phyloP scores from a whole-genome alignment of 2,329 filamentous ascomycete species.

The Penicillium oxalicum region DNA sequence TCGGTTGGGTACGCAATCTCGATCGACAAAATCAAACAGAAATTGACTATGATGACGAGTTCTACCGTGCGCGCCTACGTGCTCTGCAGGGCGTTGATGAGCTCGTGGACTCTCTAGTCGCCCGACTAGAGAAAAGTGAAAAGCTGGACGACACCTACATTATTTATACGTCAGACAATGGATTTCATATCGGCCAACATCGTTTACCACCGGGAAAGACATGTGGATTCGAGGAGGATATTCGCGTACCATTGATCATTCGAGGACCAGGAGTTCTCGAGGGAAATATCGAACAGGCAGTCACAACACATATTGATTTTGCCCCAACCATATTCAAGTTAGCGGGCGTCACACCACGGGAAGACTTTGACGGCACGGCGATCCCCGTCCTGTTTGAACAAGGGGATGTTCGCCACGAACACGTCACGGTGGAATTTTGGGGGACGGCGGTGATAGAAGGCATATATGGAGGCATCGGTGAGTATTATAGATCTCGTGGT shows the following conservation, averaged over 20 bases:
- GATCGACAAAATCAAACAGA: slow-evolving; percentile 42
- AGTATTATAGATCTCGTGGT: too few relatives aligned
- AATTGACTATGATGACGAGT: slow-evolving; percentile 49
- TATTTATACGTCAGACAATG: slow-evolving; percentile 57
- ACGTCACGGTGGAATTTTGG: slow-evolving; percentile 56
- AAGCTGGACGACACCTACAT: slow-evolving; percentile 53
- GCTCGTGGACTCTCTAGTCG: slow-evolving; percentile 44
- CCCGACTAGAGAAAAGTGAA: slow-evolving; percentile 36
- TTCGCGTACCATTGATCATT: slow-evolving; percentile 55
- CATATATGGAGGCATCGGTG: slow-evolving; percentile 23
- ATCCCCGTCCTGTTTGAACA: slow-evolving; percentile 39
- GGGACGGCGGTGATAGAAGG: slow-evolving; percentile 35
- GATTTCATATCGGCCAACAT: slow-evolving; percentile 57
- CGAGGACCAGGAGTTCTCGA: slow-evolving; percentile 52
- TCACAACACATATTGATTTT: slow-evolving; percentile 60
- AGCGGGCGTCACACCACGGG: slow-evolving; percentile 36
- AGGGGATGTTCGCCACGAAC: slow-evolving; percentile 42
- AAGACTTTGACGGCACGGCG: slow-evolving; percentile 53
- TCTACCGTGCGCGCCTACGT: slow-evolving; percentile 46
- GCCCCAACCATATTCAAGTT: slow-evolving; percentile 54
- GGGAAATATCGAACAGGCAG: slow-evolving; percentile 39
- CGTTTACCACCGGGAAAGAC: slow-evolving; percentile 54
- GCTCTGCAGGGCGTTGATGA: slow-evolving; percentile 52
- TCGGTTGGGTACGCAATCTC: slow-evolving; percentile 43
- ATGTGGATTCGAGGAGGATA: slow-evolving; percentile 55